phyloP scores from a whole-genome alignment of 164 flowering plant genomes.

The Vitis amurensis region DNA sequence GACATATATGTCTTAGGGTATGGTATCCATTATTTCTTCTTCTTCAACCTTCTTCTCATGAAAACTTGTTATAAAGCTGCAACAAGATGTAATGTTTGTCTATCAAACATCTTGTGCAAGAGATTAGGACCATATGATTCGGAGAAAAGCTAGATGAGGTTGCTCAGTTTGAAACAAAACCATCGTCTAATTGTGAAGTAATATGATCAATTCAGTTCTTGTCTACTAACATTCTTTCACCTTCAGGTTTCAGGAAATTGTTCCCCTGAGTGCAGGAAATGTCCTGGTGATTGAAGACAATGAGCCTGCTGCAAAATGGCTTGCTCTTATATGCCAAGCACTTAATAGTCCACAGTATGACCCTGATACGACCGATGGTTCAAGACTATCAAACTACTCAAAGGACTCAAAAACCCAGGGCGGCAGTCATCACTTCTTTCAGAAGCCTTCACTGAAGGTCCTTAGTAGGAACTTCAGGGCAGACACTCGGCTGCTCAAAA shows the following conservation, averaged over 20 bases:
- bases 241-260: constrained; percentile 96
- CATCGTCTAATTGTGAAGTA: not conserved
- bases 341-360: constrained; percentile 57
- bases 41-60: not conserved
- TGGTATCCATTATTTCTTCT: constrained; percentile 6
- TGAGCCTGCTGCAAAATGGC: constrained; percentile 91
- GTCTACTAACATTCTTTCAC: not conserved
- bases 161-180: too few relatives aligned
- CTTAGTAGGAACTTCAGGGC: constrained; percentile 51
- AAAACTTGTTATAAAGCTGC: too few relatives aligned
- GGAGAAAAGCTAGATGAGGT: too few relatives aligned
- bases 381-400: constrained; percentile 6
- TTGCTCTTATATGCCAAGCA: constrained; percentile 69
- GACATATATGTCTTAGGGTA: constrained; percentile 93
- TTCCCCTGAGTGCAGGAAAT: constrained; percentile 93
- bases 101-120: too few relatives aligned
- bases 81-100: too few relatives aligned
- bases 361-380: constrained; percentile 20
- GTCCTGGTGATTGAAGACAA: constrained; percentile 85
- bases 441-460: constrained; percentile 78
- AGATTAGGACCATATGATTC: too few relatives aligned
- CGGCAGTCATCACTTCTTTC: constrained; percentile 42
- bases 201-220: not conserved
- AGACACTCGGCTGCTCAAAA: constrained; percentile 59
- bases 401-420: constrained; percentile 32